phyloP scores from a whole-genome alignment of 768 basidiomycete genomes.

The Udeniomyces megalosporus region DNA sequence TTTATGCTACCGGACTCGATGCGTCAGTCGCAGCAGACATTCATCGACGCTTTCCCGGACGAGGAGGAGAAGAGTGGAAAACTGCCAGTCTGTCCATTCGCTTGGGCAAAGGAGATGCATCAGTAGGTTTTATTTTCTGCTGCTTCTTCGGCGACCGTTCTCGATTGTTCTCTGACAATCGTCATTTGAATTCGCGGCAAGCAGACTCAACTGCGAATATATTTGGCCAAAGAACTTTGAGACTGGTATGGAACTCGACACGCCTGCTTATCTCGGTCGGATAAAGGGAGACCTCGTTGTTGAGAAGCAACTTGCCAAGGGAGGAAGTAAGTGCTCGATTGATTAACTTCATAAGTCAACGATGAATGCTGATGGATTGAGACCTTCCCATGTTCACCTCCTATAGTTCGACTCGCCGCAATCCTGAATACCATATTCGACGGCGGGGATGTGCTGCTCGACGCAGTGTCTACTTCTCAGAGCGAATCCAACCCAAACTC shows the following conservation, averaged over 20 bases:
- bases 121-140: not conserved
- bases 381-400: not conserved
- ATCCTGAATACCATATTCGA: slow-evolving; percentile 13
- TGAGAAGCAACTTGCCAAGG: slow-evolving; percentile 69
- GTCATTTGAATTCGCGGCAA: slow-evolving; percentile 25
- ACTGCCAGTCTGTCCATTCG: slow-evolving; percentile 3
- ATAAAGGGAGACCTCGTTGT: slow-evolving; percentile 53
- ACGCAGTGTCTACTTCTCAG: no score
- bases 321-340: slow-evolving; percentile 57
- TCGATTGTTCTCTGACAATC: no score
- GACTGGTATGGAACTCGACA: slow-evolving; percentile 51
- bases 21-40: not conserved
- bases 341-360: no score
- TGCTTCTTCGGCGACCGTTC: not conserved
- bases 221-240: slow-evolving; percentile 64
- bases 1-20: not conserved
- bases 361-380: no score
- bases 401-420: slow-evolving; percentile 11
- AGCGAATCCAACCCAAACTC: no score
- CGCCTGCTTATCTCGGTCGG: slow-evolving; percentile 55
- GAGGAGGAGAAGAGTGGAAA: slow-evolving; percentile 1
- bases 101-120: slow-evolving; percentile 8
- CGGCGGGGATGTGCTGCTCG: not conserved
- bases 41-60: not conserved
- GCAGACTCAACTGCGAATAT: slow-evolving; percentile 63